Evolutionary conservation across 2,329 filamentous ascomycete genomes (phyloP).

Genomic region (Colletotrichum cereale): DNA sequence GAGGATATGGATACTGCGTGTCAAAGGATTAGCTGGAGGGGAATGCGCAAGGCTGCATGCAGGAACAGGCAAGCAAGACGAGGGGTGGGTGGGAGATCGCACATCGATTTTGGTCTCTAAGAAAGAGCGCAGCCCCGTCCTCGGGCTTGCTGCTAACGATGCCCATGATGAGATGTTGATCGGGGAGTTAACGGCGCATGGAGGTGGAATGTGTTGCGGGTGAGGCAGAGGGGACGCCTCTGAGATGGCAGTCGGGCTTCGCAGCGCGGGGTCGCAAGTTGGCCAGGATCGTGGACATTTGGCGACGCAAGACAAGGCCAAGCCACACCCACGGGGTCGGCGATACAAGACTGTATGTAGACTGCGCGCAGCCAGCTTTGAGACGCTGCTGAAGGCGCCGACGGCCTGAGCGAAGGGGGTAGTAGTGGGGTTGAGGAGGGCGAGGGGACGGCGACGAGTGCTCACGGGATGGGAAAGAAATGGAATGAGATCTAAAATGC

Average conservation of each 20-base stretch:
- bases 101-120: conserved; percentile 95
- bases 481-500: conserved; percentile 27
- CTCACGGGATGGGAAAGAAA: background rate
- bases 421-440: background rate
- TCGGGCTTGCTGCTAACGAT: conserved; percentile 91
- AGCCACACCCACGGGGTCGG: conserved; percentile 37
- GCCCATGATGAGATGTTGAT: conserved; percentile 76
- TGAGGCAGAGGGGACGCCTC: conserved; percentile 18
- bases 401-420: conserved; percentile 29
- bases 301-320: conserved; percentile 39
- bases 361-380: conserved; percentile 34
- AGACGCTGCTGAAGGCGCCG: conserved; percentile 18
- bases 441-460: background rate
- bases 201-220: conserved; percentile 14
- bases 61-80: conserved; percentile 36
- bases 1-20: conserved; percentile 87
- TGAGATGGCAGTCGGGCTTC: conserved; percentile 32
- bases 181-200: conserved; percentile 36
- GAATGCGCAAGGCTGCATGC: conserved; percentile 38
- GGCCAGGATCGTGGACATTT: conserved; percentile 40
- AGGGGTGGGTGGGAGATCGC: conserved; percentile 54
- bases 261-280: conserved; percentile 40
- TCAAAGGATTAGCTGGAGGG: conserved; percentile 40
- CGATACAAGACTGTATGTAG: conserved; percentile 31
- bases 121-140: conserved; percentile 82